Base-by-base conservation (phyloP, 1,139 yeast species). In the Geotrichum restrictum region DNA sequence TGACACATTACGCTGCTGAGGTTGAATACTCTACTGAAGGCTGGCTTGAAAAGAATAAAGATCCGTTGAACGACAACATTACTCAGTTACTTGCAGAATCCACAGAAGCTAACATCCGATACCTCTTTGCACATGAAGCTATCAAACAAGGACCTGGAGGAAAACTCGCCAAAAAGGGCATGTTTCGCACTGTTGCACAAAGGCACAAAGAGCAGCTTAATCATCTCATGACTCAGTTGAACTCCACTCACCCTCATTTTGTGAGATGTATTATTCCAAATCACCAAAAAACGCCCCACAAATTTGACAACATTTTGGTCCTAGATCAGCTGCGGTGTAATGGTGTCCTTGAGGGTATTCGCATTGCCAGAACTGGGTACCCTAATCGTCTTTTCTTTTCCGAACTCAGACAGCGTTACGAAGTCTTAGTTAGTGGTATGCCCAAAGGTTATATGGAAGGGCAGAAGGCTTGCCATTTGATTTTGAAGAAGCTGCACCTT, bases 281-380 rank as follows among this genome's bases (percentile, higher is more conserved):
- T 64, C 81, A 81, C 59, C 74, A 78, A 38, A 91, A 93, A 65
- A 76, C 75, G 55, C 82, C 97, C 0, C 79, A 79, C 45, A 73
- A 76, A 47, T 85, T 93, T 63, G 91, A 89, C 62, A 88, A 85
- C 62, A 73, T 71, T 29, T 73, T 94, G 40, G 96, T 94, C 2
- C 73, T 93, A 50, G 93, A 87, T 56, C 99, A 94, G 69, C 75
- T 94, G 56, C 77, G 97, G 57, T 94, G 98, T 67, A 94, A 94
- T 66, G 99, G 99, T 77, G 99, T 94, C 13, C 73, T 94, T 49
- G 99, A 94, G 74, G 99, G 99, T 58, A 94, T 94, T 41, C 78
- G 98, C 69, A 93, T 94, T 58, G 96, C 98, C 0, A 78, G 99
- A 59, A 91, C 96, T 14, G 99, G 99, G 2, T 94, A 86, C 67